Conservation (phyloP, 2,329 filamentous ascomycete genomes). For the Furcasterigmium sp. region DNA sequence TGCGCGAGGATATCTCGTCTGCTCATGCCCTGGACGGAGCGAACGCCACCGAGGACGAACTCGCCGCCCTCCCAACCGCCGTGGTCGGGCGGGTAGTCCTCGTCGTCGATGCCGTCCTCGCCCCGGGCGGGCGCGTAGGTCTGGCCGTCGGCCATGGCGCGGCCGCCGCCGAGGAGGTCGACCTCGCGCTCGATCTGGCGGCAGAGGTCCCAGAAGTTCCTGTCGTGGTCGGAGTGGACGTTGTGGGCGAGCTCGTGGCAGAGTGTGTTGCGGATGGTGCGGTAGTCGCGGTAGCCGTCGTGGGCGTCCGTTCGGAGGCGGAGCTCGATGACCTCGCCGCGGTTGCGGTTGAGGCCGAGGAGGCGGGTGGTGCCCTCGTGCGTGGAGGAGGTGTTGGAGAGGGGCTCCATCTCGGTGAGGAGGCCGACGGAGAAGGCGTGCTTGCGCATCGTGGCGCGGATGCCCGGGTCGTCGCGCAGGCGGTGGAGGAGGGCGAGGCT, state of each 20-base stretch:
- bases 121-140: conserved; percentile 48
- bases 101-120: conserved; percentile 41
- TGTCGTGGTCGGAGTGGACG: conserved; percentile 77
- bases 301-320: conserved; percentile 88
- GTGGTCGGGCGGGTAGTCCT: conserved; percentile 57
- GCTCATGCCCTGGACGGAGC: conserved; percentile 43
- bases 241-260: conserved; percentile 97
- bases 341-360: conserved; percentile 81
- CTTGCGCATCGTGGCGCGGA: conserved; percentile 74
- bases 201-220: conserved; percentile 84
- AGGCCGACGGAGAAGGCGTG: conserved; percentile 82
- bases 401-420: conserved; percentile 93
- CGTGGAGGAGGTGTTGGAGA: conserved; percentile 65
- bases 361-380: conserved; percentile 72
- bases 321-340: conserved; percentile 85
- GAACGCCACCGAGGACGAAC: conserved; percentile 60
- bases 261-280: conserved; percentile 82
- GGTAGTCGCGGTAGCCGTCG: conserved; percentile 91
- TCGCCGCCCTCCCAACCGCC: conserved; percentile 76
- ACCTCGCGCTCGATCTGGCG: conserved; percentile 86
- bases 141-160: conserved; percentile 63
- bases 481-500: conserved; percentile 68
- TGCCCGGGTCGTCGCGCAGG: conserved; percentile 77
- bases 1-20: conserved; percentile 70
- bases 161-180: conserved; percentile 65